Evolutionary conservation across 2,329 filamentous ascomycete genomes (phyloP).

Genomic region (Cercospora sp.): DNA sequence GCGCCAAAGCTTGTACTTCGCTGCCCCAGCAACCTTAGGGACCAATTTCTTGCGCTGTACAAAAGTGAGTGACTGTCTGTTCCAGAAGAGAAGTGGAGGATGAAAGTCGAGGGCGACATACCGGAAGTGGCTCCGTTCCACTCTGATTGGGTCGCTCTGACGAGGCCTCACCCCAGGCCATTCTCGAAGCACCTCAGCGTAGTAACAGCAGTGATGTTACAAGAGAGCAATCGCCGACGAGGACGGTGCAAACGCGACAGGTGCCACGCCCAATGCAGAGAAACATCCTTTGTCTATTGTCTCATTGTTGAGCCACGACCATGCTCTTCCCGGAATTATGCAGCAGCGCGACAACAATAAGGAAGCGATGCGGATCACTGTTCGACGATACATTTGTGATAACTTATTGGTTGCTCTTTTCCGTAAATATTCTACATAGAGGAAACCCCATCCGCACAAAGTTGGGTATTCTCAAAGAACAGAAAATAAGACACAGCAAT

Average conservation of each 20-base stretch:
- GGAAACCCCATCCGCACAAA: constrained; percentile 11
- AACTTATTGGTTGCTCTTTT: constrained; percentile 9
- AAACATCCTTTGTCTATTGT: neutral
- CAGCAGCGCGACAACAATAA: neutral
- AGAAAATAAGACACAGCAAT: constrained; percentile 4
- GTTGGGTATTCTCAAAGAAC: constrained; percentile 9
- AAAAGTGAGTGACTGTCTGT: neutral
- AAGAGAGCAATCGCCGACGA: neutral
- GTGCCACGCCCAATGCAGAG: neutral
- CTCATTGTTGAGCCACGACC: neutral
- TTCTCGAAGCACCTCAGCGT: neutral
- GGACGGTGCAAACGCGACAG: neutral
- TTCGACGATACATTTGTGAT: neutral
- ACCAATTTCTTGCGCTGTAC: neutral
- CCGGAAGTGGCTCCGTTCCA: constrained; percentile 7
- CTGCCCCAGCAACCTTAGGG: neutral
- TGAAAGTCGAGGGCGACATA: neutral
- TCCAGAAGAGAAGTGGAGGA: neutral
- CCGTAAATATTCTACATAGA: constrained; percentile 15
- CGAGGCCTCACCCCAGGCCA: neutral
- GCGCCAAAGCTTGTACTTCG: neutral
- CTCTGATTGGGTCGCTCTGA: neutral
- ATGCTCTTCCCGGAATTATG: neutral
- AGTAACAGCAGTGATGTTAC: neutral
- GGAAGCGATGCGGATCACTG: neutral